Percentiles rank a stretch among this genome's conserved stretches.
phyloP scores from a whole-genome alignment of 345 rosid genomes.

The Barbarea vulgaris region DNA sequence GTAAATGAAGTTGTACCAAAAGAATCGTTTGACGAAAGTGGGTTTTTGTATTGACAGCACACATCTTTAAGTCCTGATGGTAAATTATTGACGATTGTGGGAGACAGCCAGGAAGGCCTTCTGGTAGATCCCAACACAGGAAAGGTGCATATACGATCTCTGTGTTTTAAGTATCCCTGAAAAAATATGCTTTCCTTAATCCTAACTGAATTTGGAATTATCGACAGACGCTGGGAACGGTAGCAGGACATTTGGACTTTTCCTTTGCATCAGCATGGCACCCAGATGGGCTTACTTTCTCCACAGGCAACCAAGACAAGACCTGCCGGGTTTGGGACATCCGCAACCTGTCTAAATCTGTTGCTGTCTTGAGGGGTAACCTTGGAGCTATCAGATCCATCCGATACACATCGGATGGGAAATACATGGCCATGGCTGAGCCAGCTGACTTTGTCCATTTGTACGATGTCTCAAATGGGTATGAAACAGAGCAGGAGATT shows the following conservation, averaged over 20 bases:
- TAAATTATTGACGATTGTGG: constrained; percentile 65
- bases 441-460: constrained; percentile 87
- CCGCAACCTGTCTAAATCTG: constrained; percentile 59
- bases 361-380: constrained; percentile 73
- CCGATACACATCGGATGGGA: constrained; percentile 73
- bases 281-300: constrained; percentile 69
- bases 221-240: constrained; percentile 48
- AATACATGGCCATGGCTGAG: constrained; percentile 80
- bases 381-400: constrained; percentile 77
- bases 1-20: constrained; percentile 12
- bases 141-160: constrained; percentile 48
- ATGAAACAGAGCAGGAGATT: constrained; percentile 69
- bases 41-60: constrained; percentile 52
- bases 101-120: constrained; percentile 71
- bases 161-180: not conserved
- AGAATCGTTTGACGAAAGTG: not conserved
- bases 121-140: constrained; percentile 70
- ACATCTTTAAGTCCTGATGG: constrained; percentile 78
- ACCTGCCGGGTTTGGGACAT: constrained; percentile 79
- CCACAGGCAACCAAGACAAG: constrained; percentile 86
- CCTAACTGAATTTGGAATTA: not conserved
- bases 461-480: constrained; percentile 60
- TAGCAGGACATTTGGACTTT: constrained; percentile 68
- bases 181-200: not conserved
- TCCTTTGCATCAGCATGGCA: constrained; percentile 91